phyloP scores from a whole-genome alignment of 768 basidiomycete species.

The Tricholoma saponaceum region DNA sequence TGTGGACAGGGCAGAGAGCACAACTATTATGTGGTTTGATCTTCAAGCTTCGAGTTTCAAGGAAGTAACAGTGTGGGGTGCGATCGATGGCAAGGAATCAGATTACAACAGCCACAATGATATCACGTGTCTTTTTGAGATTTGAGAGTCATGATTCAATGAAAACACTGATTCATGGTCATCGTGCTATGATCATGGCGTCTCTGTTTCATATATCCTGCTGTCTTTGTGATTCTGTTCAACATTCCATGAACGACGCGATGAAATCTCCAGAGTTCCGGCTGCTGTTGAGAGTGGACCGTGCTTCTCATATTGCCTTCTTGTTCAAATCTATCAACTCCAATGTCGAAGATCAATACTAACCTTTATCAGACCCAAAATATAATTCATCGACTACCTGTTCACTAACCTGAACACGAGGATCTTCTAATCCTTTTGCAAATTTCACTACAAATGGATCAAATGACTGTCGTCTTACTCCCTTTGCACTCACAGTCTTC shows the following conservation, averaged over 20 bases:
- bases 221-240: slow-evolving; percentile 42
- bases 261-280: slow-evolving; percentile 16
- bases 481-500: too few relatives aligned
- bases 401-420: slow-evolving; percentile 38
- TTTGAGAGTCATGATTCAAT: too few relatives aligned
- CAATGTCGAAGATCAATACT: slow-evolving; percentile 74
- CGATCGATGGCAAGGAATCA: too few relatives aligned
- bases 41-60: too few relatives aligned
- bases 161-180: slow-evolving; percentile 69
- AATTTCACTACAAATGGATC: not conserved
- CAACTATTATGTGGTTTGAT: too few relatives aligned
- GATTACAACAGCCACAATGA: too few relatives aligned
- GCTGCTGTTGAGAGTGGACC: slow-evolving; percentile 12
- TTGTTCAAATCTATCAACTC: slow-evolving; percentile 26
- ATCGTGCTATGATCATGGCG: slow-evolving; percentile 74
- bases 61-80: too few relatives aligned
- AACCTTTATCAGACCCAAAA: slow-evolving; percentile 34
- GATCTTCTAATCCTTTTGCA: slow-evolving; percentile 18
- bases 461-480: not conserved
- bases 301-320: slow-evolving; percentile 4
- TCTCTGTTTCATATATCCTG: slow-evolving; percentile 82
- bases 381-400: slow-evolving; percentile 31
- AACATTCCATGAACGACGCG: not conserved
- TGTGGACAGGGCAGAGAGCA: too few relatives aligned
- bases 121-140: too few relatives aligned